Conservation (phyloP, 805 yeast species). For the Candida yuanshanica region DNA sequence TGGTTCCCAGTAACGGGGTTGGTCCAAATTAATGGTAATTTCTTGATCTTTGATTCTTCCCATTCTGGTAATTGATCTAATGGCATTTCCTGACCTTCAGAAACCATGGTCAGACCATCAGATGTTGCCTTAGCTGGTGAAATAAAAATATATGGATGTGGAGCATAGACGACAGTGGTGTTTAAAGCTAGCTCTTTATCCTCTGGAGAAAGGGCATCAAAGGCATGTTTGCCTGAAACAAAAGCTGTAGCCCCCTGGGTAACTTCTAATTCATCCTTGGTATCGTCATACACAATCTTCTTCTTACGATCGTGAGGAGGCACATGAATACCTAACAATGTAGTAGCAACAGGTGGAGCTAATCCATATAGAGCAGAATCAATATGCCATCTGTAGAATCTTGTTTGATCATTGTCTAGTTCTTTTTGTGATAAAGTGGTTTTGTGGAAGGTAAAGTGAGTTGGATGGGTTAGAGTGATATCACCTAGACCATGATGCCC, state of each 20-base stretch:
- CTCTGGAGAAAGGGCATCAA: slow-evolving; percentile 56
- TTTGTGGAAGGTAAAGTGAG: slow-evolving; percentile 77
- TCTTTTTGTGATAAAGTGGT: slow-evolving; percentile 57
- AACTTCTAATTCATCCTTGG: slow-evolving; percentile 56
- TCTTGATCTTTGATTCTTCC: slow-evolving; percentile 75
- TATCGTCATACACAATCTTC: slow-evolving; percentile 59
- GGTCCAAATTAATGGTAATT: slow-evolving; percentile 85
- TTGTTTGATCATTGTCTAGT: slow-evolving; percentile 55
- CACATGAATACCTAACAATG: slow-evolving; percentile 75
- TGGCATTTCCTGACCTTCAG: slow-evolving; percentile 67
- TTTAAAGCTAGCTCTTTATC: slow-evolving; percentile 70
- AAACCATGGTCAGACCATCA: slow-evolving; percentile 82
- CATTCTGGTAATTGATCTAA: slow-evolving; percentile 72
- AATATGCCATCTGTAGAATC: slow-evolving; percentile 92
- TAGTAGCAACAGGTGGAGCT: slow-evolving; percentile 83
- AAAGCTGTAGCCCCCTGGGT: slow-evolving; percentile 89
- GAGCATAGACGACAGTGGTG: slow-evolving; percentile 84
- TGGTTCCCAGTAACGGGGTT: slow-evolving; percentile 81
- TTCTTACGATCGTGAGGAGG: slow-evolving; percentile 64
- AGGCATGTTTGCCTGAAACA: slow-evolving; percentile 79
- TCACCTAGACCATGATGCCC: slow-evolving; percentile 52
- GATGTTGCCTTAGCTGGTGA: slow-evolving; percentile 75
- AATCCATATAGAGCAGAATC: slow-evolving; percentile 84
- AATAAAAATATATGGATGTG: slow-evolving; percentile 86
- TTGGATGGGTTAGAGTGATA: slow-evolving; percentile 70